These are phyloP conservation scores for Mollisiaceae sp. DNA, from an alignment of 2,329 filamentous ascomycete genomes.

Conservation along the genomic window DNA sequence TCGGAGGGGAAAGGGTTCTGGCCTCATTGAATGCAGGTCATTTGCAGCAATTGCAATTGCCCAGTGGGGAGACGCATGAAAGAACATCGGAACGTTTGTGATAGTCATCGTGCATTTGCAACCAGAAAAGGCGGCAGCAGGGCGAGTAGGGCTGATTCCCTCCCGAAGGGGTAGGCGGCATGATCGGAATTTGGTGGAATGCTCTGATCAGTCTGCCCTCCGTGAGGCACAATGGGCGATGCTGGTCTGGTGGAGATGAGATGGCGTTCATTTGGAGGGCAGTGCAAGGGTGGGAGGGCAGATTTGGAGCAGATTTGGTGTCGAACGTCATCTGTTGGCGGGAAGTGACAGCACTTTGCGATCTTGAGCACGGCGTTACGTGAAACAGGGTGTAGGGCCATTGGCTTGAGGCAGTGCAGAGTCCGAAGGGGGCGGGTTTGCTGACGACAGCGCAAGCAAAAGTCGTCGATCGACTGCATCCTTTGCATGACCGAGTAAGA, in stretches of 20 bases:
- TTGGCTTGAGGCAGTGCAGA: background rate
- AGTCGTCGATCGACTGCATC: background rate
- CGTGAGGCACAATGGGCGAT: background rate
- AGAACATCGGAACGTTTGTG: too few species aligned
- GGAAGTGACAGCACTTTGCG: background rate
- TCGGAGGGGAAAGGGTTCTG: background rate
- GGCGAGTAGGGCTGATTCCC: constrained; percentile 3
- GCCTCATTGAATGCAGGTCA: background rate
- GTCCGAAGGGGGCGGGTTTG: background rate
- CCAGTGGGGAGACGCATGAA: background rate
- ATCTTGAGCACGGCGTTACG: background rate
- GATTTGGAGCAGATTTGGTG: constrained; percentile 7
- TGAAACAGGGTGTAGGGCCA: background rate
- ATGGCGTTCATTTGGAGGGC: background rate
- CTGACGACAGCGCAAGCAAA: constrained; percentile 4
- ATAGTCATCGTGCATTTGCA: background rate
- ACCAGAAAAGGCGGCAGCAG: background rate
- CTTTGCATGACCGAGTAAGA: background rate
- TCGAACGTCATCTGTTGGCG: background rate
- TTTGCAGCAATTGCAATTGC: background rate
- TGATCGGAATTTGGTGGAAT: background rate
- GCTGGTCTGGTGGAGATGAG: constrained; percentile 4
- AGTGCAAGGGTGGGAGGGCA: background rate
- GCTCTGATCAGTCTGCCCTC: background rate
- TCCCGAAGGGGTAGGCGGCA: background rate